Conservation (phyloP, 176 grass and related monocot species). For the Elymus sibiricus region DNA sequence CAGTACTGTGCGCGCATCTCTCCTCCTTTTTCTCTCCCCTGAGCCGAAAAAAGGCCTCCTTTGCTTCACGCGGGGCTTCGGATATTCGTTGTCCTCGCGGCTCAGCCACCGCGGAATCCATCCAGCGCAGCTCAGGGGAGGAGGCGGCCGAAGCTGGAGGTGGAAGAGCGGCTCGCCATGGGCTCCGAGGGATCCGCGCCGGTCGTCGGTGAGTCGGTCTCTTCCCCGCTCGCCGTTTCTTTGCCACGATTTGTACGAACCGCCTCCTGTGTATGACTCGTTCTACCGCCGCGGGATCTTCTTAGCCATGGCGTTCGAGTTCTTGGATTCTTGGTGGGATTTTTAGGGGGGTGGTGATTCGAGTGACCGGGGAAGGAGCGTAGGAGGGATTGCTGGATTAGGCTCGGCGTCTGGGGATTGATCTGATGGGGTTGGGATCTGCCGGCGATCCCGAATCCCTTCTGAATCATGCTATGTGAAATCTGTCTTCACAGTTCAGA, state of each 20-base stretch:
- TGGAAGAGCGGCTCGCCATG: conserved; percentile 28
- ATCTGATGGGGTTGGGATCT: background rate
- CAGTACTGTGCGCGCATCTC: background rate
- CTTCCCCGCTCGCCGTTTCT: background rate
- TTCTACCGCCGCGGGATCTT: background rate
- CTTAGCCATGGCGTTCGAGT: background rate
- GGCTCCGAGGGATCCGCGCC: conserved; percentile 38
- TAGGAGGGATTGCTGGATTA: background rate
- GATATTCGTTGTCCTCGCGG: conserved; percentile 28
- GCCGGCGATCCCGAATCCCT: background rate
- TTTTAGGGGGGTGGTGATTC: background rate
- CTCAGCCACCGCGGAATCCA: background rate
- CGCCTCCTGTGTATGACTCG: background rate
- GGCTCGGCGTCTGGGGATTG: background rate
- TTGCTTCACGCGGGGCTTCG: conserved; percentile 9
- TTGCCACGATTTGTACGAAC: background rate
- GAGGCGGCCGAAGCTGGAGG: conserved; percentile 24
- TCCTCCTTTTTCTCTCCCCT: background rate
- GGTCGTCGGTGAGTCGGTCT: conserved; percentile 37
- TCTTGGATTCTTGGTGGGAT: conserved; percentile 3
- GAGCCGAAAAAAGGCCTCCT: background rate
- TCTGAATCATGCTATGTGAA: background rate
- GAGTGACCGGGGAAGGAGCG: background rate
- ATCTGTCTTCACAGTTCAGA: background rate
- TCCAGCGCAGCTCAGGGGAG: background rate